A percentile compares a stretch with the other conserved stretches of the same genome.
These are phyloP conservation scores for Thelonectria rubi DNA, from an alignment of 2,329 filamentous ascomycete species.

Conservation along the genomic window DNA sequence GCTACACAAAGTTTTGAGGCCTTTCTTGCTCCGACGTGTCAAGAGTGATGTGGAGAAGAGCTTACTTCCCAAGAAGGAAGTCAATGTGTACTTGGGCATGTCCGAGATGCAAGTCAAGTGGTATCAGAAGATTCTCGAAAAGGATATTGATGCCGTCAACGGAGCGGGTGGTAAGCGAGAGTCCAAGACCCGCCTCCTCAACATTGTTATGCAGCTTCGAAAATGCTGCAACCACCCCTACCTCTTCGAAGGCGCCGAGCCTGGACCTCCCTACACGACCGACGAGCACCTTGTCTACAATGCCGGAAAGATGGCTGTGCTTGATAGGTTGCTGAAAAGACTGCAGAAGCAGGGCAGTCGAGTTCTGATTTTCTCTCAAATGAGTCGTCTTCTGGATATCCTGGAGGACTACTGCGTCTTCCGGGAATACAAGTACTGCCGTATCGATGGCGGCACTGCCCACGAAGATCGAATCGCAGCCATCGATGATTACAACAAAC, in stretches of 20 bases:
- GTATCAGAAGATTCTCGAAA: constrained; percentile 99
- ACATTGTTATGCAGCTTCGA: constrained; percentile 99
- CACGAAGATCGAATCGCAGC: constrained; percentile 97
- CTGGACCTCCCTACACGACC: constrained; percentile 96
- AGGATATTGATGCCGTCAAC: constrained; percentile 98
- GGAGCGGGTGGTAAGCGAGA: constrained; percentile 95
- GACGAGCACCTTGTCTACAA: constrained; percentile 96
- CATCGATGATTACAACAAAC: constrained; percentile 98
- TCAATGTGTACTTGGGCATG: constrained; percentile 98
- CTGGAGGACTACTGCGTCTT: constrained; percentile 99
- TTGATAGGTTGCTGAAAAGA: constrained; percentile 88
- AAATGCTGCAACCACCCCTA: constrained; percentile 99
- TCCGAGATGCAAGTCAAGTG: constrained; percentile 99
- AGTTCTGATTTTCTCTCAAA: constrained; percentile 99
- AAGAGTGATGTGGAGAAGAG: constrained; percentile 99
- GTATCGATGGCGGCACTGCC: constrained; percentile 95
- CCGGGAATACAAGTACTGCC: constrained; percentile 92
- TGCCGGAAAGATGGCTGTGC: constrained; percentile 95
- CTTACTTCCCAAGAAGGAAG: constrained; percentile 93
- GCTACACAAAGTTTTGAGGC: constrained; percentile 89
- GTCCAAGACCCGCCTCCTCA: constrained; percentile 94
- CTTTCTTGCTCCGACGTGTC: constrained; percentile 93
- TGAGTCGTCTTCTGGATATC: constrained; percentile 97
- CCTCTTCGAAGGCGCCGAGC: constrained; percentile 95
- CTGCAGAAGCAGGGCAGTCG: constrained; percentile 88